Conservation (phyloP, 306 rosid genomes). For the Benincasa hispida region DNA sequence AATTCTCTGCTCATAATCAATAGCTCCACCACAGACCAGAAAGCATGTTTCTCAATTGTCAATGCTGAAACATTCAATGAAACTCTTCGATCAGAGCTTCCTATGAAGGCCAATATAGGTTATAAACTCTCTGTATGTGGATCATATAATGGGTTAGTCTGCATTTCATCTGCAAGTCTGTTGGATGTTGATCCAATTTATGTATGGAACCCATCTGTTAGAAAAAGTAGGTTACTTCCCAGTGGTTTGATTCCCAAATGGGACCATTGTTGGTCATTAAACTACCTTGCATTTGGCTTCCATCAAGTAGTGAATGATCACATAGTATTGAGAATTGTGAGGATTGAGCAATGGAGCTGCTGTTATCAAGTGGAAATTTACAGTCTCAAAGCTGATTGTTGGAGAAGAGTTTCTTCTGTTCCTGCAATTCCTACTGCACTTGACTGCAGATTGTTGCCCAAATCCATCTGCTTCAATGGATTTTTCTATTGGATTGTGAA, state of each 20-base stretch:
- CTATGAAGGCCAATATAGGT: not conserved
- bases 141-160: not conserved
- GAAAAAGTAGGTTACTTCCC: constrained; percentile 1
- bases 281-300: not conserved
- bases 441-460: constrained; percentile 6
- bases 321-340: constrained; percentile 5
- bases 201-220: constrained; percentile 1
- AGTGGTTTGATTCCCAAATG: not conserved
- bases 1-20: not conserved
- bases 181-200: not conserved
- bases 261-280: not conserved
- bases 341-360: not conserved
- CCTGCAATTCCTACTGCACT: not conserved
- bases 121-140: not conserved
- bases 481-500: not conserved
- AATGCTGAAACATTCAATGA: not conserved
- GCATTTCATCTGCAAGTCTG: constrained; percentile 2
- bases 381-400: not conserved
- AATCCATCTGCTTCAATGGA: not conserved
- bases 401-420: constrained; percentile 2
- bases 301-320: not conserved
- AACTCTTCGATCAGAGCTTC: not conserved
- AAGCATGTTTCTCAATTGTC: not conserved
- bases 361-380: not conserved
- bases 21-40: not conserved